Conservation (phyloP, 208 protist genomes). For the Trypanosoma congolense region DNA sequence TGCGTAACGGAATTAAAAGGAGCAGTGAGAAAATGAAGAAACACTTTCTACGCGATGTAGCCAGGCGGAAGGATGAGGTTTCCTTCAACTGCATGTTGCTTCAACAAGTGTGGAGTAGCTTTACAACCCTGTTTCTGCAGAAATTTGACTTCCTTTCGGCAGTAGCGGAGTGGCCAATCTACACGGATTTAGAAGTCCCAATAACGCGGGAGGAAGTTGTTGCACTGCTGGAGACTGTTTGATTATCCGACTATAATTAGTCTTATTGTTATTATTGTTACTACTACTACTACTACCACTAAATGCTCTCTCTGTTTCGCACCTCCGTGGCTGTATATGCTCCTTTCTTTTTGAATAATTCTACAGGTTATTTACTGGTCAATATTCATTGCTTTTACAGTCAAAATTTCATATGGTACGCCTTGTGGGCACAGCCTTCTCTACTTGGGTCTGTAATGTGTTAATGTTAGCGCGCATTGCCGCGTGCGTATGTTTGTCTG, state of each 20-base stretch:
- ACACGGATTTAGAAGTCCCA: conserved; percentile 35
- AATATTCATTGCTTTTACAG: too few species aligned
- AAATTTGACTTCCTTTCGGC: conserved; percentile 66
- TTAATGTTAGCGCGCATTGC: too few species aligned
- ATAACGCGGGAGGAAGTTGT: conserved; percentile 38
- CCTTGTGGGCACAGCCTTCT: too few species aligned
- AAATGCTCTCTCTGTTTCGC: too few species aligned
- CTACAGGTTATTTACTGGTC: too few species aligned
- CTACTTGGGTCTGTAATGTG: too few species aligned
- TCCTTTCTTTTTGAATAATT: too few species aligned
- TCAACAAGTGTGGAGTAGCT: conserved; percentile 81
- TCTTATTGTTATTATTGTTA: too few species aligned
- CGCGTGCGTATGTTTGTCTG: too few species aligned
- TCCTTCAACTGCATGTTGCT: conserved; percentile 77
- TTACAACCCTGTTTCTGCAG: conserved; percentile 52
- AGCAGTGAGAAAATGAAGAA: conserved; percentile 74
- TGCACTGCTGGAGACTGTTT: conserved; percentile 43
- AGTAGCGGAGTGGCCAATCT: conserved; percentile 55
- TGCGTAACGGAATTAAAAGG: conserved; percentile 53
- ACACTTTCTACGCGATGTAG: conserved; percentile 77
- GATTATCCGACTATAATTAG: neutral
- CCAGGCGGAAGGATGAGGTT: conserved; percentile 37
- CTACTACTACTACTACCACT: too few species aligned
- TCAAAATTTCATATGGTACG: too few species aligned
- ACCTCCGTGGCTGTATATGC: too few species aligned